phyloP scores from a whole-genome alignment of 371 early-diverging fungal genomes.

The Mortierella sp. region DNA sequence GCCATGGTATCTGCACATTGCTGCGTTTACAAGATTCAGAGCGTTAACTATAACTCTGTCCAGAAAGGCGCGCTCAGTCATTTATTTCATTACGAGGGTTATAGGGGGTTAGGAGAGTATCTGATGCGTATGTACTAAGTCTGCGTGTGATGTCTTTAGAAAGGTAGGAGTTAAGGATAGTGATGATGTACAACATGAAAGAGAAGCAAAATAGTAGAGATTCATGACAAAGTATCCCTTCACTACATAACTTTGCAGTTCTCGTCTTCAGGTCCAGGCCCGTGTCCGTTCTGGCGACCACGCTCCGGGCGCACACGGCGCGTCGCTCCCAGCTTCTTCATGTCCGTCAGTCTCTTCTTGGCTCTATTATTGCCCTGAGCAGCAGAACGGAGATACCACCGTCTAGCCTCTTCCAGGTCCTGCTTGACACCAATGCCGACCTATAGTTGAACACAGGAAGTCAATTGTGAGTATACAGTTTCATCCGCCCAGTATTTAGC shows the following conservation, averaged over 20 bases:
- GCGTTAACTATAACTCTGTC: too few relatives aligned
- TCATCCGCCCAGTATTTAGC: too few relatives aligned
- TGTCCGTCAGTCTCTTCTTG: constrained; percentile 76
- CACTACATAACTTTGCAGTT: constrained; percentile 50
- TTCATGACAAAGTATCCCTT: too few relatives aligned
- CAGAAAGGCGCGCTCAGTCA: too few relatives aligned
- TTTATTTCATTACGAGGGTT: too few relatives aligned
- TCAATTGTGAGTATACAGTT: background rate
- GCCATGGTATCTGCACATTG: too few relatives aligned
- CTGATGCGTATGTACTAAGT: too few relatives aligned
- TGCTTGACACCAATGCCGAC: constrained; percentile 79
- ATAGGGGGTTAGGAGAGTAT: too few relatives aligned
- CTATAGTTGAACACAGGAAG: constrained; percentile 1
- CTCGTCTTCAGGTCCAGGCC: constrained; percentile 33
- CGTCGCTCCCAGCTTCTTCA: constrained; percentile 71
- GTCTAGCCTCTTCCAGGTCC: constrained; percentile 76
- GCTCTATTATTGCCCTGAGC: constrained; percentile 82
- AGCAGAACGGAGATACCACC: constrained; percentile 84
- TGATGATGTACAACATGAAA: background rate
- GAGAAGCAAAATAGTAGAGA: background rate
- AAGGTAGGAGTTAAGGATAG: too few relatives aligned
- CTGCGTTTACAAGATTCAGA: too few relatives aligned
- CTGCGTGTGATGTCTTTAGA: too few relatives aligned
- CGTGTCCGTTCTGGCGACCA: constrained; percentile 24
- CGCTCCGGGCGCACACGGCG: constrained; percentile 49